These are phyloP conservation scores for Yamadazyma blattariae DNA, from an alignment of 1,139 yeast species.

Conservation along the genomic window DNA sequence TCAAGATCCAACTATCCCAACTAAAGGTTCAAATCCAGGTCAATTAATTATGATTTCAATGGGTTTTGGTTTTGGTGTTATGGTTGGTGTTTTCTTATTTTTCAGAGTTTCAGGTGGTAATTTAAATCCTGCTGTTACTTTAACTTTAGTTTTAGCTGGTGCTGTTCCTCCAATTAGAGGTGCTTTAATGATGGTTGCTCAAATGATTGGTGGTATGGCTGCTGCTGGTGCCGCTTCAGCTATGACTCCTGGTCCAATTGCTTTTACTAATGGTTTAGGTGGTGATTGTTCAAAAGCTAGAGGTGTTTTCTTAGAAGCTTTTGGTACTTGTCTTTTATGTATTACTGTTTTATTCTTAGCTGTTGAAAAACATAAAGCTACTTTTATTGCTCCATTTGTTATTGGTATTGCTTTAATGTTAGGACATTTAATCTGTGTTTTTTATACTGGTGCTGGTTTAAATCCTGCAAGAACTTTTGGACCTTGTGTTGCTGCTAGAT, in stretches of 20 bases:
- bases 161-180: constrained; percentile 78
- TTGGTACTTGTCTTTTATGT: constrained; percentile 73
- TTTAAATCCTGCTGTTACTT: constrained; percentile 85
- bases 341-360: constrained; percentile 79
- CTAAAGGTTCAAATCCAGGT: constrained; percentile 57
- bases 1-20: constrained; percentile 50
- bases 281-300: constrained; percentile 70
- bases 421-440: constrained; percentile 79
- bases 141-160: constrained; percentile 65
- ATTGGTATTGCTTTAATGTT: constrained; percentile 82
- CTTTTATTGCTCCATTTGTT: constrained; percentile 77
- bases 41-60: constrained; percentile 74
- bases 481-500: constrained; percentile 68
- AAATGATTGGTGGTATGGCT: constrained; percentile 83
- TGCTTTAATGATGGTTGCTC: constrained; percentile 59
- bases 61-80: constrained; percentile 86
- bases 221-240: constrained; percentile 91
- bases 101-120: constrained; percentile 87
- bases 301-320: constrained; percentile 81
- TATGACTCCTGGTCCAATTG: constrained; percentile 79
- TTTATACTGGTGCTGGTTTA: constrained; percentile 88
- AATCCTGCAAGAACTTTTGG: constrained; percentile 92
- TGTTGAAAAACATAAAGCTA: constrained; percentile 76
- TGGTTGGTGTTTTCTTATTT: constrained; percentile 71
- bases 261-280: constrained; percentile 71